These are phyloP conservation scores for Euphorbia pulcherrima DNA, from an alignment of 345 rosid genomes.

Conservation along the genomic window DNA sequence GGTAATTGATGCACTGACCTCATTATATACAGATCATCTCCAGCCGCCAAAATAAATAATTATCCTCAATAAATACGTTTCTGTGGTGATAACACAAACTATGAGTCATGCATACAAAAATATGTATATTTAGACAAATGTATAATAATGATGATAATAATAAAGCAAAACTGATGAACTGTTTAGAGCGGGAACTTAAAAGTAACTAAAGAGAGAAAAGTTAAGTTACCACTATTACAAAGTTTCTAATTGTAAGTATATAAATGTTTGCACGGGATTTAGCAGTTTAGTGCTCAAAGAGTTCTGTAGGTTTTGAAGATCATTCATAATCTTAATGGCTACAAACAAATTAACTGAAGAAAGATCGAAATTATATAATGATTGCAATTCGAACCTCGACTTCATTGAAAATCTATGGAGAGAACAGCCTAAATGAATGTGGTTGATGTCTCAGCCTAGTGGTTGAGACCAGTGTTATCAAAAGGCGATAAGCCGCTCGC, in stretches of 20 bases:
- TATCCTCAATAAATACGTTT: neutral
- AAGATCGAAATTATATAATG: neutral
- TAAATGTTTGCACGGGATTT: neutral
- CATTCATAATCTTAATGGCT: neutral
- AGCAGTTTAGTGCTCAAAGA: neutral
- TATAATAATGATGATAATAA: too few species aligned
- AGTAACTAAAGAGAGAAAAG: neutral
- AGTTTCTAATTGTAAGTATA: neutral
- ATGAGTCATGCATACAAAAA: constrained; percentile 1
- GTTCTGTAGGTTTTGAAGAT: neutral
- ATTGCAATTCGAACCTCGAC: neutral
- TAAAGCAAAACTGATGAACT: neutral
- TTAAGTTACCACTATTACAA: neutral
- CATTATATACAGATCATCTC: constrained; percentile 2
- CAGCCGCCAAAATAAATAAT: neutral
- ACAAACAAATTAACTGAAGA: neutral
- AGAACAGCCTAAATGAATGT: neutral
- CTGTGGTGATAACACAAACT: neutral
- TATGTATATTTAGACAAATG: too few species aligned
- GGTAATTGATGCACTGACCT: constrained; percentile 12
- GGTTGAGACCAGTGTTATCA: too few species aligned
- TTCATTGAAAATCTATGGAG: neutral
- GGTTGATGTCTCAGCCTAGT: too few species aligned
- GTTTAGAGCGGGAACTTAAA: neutral
- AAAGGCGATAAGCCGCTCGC: too few species aligned